Conservation (phyloP, 208 protist species). For the Wallacemonas sp. region DNA sequence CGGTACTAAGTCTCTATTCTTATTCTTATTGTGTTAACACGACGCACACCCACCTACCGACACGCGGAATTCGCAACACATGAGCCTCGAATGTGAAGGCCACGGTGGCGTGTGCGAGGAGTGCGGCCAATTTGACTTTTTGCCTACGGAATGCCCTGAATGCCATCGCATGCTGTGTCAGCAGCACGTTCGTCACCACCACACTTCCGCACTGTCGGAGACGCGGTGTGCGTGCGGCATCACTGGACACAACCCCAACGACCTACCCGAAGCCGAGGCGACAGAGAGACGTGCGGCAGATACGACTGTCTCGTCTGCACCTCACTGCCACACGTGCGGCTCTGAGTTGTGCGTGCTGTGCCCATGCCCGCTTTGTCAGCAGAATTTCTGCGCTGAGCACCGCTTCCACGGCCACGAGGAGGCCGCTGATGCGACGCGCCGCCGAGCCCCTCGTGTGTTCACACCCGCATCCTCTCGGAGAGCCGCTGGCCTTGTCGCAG, state of each 20-base stretch:
- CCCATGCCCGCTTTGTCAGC: conserved; percentile 41
- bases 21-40: background rate
- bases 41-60: background rate
- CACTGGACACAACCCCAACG: background rate
- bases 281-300: conserved; percentile 12
- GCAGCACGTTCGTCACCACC: conserved; percentile 48
- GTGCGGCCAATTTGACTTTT: conserved; percentile 78
- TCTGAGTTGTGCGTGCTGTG: conserved; percentile 36
- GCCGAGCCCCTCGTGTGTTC: background rate
- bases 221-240: conserved; percentile 2
- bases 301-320: background rate
- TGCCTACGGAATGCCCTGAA: conserved; percentile 49
- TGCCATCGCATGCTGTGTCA: conserved; percentile 60
- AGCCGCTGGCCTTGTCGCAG: no score
- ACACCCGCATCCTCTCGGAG: no score
- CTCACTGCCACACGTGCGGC: conserved; percentile 35
- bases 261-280: background rate
- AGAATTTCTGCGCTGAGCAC: conserved; percentile 53
- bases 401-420: conserved; percentile 66
- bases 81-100: conserved; percentile 70
- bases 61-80: no score
- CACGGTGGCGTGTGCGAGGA: conserved; percentile 47
- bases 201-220: conserved; percentile 12
- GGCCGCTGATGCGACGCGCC: background rate
- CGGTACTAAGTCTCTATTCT: no score